phyloP scores from a whole-genome alignment of 2,329 filamentous ascomycete species.

The Fonsecaea monophora region DNA sequence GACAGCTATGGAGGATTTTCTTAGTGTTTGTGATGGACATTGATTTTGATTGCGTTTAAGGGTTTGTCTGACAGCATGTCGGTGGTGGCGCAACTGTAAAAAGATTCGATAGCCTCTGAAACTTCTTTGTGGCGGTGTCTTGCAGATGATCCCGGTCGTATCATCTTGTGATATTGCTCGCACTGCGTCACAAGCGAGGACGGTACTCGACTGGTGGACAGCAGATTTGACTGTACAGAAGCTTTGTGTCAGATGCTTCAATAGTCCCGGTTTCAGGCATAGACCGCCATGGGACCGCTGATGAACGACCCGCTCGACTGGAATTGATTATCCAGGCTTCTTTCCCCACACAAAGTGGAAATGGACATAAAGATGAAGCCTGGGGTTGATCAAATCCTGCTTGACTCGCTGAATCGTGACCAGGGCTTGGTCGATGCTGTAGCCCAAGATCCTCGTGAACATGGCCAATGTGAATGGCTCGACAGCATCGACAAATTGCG shows the following conservation, averaged over 20 bases:
- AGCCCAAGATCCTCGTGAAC: constrained; percentile 47
- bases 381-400: constrained; percentile 22
- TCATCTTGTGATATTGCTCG: not conserved
- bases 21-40: no score
- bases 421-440: constrained; percentile 42
- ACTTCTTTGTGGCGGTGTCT: no score
- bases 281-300: not conserved
- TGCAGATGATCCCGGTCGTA: no score
- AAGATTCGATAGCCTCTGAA: not conserved
- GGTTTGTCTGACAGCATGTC: not conserved
- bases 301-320: not conserved
- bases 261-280: not conserved
- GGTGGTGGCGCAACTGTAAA: no score
- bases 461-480: constrained; percentile 48
- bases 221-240: not conserved
- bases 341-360: constrained; percentile 27
- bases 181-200: not conserved
- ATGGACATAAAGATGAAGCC: constrained; percentile 23
- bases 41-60: no score
- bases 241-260: not conserved
- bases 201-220: not conserved
- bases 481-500: constrained; percentile 44
- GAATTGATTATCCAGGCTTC: constrained; percentile 4
- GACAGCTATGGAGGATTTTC: no score
- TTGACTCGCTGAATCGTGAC: constrained; percentile 14